phyloP scores from a whole-genome alignment of 805 yeast genomes.

The Phaffomyces thermotolerans region DNA sequence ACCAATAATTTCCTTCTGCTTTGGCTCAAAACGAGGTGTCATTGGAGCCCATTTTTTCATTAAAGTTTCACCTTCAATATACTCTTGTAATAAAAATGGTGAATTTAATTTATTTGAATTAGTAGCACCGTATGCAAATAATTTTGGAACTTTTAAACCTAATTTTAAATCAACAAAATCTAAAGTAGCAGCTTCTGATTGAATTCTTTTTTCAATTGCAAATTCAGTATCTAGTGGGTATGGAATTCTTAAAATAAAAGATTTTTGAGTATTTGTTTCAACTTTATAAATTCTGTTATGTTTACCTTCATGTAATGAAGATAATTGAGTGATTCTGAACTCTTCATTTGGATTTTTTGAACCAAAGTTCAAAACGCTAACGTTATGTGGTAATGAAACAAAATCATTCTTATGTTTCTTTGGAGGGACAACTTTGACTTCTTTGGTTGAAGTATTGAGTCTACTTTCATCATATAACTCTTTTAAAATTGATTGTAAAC shows the following conservation, averaged over 20 bases:
- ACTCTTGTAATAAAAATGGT: conserved; percentile 80
- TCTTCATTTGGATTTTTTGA: conserved; percentile 35
- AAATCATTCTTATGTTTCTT: conserved; percentile 34
- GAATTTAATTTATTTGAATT: conserved; percentile 54
- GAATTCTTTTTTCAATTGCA: conserved; percentile 58
- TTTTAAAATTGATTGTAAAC: conserved; percentile 49
- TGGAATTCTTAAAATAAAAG: conserved; percentile 77
- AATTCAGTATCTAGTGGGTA: conserved; percentile 65
- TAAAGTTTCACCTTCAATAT: conserved; percentile 66
- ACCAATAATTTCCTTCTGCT: conserved; percentile 43
- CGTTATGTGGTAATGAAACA: conserved; percentile 42
- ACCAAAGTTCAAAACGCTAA: conserved; percentile 37
- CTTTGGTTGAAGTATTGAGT: conserved; percentile 25
- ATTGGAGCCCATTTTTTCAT: conserved; percentile 93
- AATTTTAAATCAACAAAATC: conserved; percentile 69
- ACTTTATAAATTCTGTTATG: conserved; percentile 84
- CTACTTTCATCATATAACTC: conserved; percentile 34
- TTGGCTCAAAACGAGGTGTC: conserved; percentile 47
- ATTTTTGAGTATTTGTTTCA: conserved; percentile 51
- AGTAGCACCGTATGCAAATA: conserved; percentile 56
- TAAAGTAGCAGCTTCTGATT: conserved; percentile 89
- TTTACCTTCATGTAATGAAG: conserved; percentile 88
- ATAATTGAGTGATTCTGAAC: conserved; percentile 57
- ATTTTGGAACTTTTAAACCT: conserved; percentile 65
- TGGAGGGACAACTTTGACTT: conserved; percentile 23